Percentiles rank a stretch among this genome's conserved stretches.
Evolutionary conservation across 805 yeast genomes (phyloP).

Genomic region (Candida sakaeoensis): DNA sequence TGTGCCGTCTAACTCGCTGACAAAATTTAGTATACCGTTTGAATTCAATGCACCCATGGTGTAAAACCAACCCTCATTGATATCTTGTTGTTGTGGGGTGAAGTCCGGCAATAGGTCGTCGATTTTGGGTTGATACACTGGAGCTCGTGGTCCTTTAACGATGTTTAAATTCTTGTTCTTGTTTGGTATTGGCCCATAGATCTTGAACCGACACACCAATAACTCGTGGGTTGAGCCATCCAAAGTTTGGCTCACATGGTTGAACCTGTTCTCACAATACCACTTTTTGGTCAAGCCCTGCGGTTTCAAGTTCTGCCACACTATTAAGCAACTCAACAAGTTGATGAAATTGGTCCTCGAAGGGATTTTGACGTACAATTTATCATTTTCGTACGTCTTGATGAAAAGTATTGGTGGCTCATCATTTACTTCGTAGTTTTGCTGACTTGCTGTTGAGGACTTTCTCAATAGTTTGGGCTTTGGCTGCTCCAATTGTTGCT

Average conservation of each 20-base stretch:
- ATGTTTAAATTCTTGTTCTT: slow-evolving; percentile 35
- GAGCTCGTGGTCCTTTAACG: slow-evolving; percentile 36
- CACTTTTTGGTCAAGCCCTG: slow-evolving; percentile 54
- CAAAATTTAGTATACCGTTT: slow-evolving; percentile 57
- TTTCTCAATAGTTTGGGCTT: not conserved
- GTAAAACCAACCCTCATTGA: slow-evolving; percentile 63
- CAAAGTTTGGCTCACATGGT: slow-evolving; percentile 13
- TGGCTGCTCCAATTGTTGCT: not conserved
- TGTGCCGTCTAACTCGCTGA: slow-evolving; percentile 63
- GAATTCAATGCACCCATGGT: slow-evolving; percentile 69
- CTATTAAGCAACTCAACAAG: slow-evolving; percentile 43
- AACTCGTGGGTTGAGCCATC: slow-evolving; percentile 30
- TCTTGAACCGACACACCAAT: slow-evolving; percentile 60
- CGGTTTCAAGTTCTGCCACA: slow-evolving; percentile 56
- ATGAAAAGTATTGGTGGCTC: slow-evolving; percentile 40
- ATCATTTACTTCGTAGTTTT: not conserved
- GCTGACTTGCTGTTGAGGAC: not conserved
- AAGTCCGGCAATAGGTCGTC: not conserved
- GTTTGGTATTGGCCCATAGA: slow-evolving; percentile 59
- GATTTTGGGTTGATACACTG: slow-evolving; percentile 19
- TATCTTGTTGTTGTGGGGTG: slow-evolving; percentile 3
- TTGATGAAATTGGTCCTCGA: slow-evolving; percentile 38
- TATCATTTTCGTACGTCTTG: slow-evolving; percentile 36
- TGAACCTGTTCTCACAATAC: slow-evolving; percentile 38
- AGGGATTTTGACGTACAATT: slow-evolving; percentile 34